Evolutionary conservation across 176 grass and related monocot genomes (phyloP).

Genomic region (Zea luxurians): DNA sequence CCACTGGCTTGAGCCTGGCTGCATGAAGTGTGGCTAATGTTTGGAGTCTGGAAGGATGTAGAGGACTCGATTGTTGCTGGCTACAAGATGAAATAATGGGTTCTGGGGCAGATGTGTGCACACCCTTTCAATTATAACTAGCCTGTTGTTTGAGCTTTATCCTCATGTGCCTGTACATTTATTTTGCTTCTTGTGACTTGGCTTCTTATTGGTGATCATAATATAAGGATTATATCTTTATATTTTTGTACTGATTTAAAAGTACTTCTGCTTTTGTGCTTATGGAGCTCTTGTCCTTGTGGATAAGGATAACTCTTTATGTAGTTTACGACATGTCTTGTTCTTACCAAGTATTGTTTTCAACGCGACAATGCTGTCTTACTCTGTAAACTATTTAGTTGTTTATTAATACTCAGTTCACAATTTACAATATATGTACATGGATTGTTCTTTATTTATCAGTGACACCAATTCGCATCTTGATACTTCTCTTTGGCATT

Average conservation of each 20-base stretch:
- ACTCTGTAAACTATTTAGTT: not conserved
- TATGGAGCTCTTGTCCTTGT: constrained; percentile 26
- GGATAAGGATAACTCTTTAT: not conserved
- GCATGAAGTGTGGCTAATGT: not conserved
- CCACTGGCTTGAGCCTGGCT: not conserved
- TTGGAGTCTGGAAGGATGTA: not conserved
- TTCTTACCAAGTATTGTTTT: not conserved
- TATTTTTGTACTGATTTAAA: constrained; percentile 3
- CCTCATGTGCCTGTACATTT: not conserved
- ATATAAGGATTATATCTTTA: not conserved
- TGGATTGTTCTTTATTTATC: constrained; percentile 16
- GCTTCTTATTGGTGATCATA: not conserved
- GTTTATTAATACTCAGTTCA: constrained; percentile 6
- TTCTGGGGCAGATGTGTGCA: not conserved
- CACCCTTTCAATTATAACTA: not conserved
- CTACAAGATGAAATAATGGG: not conserved
- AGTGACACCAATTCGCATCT: not conserved
- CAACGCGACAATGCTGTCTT: not conserved
- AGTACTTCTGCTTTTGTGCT: not conserved
- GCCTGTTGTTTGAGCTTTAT: not conserved
- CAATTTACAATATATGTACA: not conserved
- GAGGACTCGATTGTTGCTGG: not conserved
- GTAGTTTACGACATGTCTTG: not conserved
- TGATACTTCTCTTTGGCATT: constrained; percentile 11
- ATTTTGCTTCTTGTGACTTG: constrained; percentile 16